Conservation (phyloP, 139 green algal species). For the Tetradesmus obliquus region DNA sequence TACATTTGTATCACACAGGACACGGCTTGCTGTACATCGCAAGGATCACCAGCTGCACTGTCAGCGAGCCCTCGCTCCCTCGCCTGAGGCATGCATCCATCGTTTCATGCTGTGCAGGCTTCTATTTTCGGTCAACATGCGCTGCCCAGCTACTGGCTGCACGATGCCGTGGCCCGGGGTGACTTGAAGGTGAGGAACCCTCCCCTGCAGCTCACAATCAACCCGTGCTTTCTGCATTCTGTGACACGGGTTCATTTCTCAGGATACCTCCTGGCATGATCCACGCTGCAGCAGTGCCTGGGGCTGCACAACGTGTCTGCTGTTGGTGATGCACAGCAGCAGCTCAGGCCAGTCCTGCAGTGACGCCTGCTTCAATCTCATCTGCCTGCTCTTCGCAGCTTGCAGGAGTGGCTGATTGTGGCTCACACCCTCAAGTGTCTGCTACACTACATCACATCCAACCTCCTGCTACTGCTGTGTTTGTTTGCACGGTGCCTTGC, state of each 20-base stretch:
- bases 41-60: background rate
- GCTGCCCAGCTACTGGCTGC: constrained; percentile 29
- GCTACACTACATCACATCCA: background rate
- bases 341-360: background rate
- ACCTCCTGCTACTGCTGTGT: background rate
- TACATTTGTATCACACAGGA: background rate
- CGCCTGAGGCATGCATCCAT: background rate
- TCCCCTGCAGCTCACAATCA: background rate
- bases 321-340: background rate
- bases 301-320: background rate
- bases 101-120: background rate
- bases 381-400: background rate
- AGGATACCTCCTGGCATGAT: background rate
- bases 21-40: no score
- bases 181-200: background rate
- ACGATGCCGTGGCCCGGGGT: constrained; percentile 28
- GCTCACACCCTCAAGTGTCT: background rate
- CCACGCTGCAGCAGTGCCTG: background rate
- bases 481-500: background rate
- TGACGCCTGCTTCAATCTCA: background rate
- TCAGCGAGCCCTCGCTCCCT: background rate
- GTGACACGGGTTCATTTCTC: background rate
- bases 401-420: background rate
- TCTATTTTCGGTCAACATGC: background rate
- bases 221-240: background rate